These are phyloP conservation scores for Arabidopsis thaliana DNA, from an alignment of 345 rosid genomes.

Conservation along the genomic window TAIR10.1 NC_003071.7:8735501-8736000, in stretches of 20 bases:
- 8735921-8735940: slow-evolving; percentile 26
- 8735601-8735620: not conserved
- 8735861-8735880: slow-evolving; percentile 12
- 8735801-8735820: slow-evolving; percentile 24
- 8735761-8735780: slow-evolving; percentile 41
- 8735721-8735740: slow-evolving; percentile 27
- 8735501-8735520: slow-evolving; percentile 29
- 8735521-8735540: slow-evolving; percentile 37
- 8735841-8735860: not conserved
- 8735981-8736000: slow-evolving; percentile 32
- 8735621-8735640: slow-evolving; percentile 6
- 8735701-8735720: slow-evolving; percentile 32
- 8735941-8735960: slow-evolving; percentile 30
- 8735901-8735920: not conserved
- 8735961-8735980: slow-evolving; percentile 23
- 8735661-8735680: slow-evolving; percentile 12
- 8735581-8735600: not conserved
- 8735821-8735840: slow-evolving; percentile 46
- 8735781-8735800: slow-evolving; percentile 33
- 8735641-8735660: slow-evolving; percentile 6
- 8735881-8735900: not conserved
- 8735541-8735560: slow-evolving; percentile 42
- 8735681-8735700: slow-evolving; percentile 15
- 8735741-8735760: slow-evolving; percentile 20
- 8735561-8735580: slow-evolving; percentile 36